Conservation (phyloP, 2,329 filamentous ascomycete species). For the Aspergillus melleus region DNA sequence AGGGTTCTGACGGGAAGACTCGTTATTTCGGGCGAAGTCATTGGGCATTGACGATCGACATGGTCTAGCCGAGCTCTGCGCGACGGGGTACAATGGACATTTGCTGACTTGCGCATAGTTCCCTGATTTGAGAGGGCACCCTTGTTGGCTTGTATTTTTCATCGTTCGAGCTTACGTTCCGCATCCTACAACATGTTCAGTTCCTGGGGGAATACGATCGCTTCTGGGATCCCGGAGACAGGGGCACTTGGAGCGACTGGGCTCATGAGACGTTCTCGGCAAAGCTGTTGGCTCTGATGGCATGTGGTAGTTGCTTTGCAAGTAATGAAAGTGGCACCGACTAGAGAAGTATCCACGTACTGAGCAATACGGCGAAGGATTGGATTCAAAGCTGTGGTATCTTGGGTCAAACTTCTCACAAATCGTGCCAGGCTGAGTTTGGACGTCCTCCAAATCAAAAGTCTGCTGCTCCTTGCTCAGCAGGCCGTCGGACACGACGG, state of each 20-base stretch:
- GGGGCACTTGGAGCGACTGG: neutral
- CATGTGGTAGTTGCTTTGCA: neutral
- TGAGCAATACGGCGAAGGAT: neutral
- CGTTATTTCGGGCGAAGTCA: neutral
- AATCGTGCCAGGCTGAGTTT: neutral
- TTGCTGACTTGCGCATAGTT: neutral
- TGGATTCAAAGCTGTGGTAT: slow-evolving; percentile 1
- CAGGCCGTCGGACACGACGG: neutral
- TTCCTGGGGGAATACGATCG: neutral
- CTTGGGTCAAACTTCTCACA: neutral
- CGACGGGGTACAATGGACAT: neutral
- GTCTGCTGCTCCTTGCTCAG: neutral
- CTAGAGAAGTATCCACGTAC: too few species aligned
- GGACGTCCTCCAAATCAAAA: slow-evolving; percentile 1
- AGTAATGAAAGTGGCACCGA: neutral
- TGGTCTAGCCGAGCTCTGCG: neutral
- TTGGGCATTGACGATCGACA: neutral
- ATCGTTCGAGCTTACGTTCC: neutral
- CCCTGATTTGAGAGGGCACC: neutral
- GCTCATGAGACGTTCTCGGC: neutral
- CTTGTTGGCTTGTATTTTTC: neutral
- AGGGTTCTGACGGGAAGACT: neutral
- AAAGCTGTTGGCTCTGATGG: neutral
- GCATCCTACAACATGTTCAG: neutral
- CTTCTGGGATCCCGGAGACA: neutral